Base-by-base conservation (phyloP, 2,329 filamentous ascomycete species). In the Fusarium acutatum region DNA sequence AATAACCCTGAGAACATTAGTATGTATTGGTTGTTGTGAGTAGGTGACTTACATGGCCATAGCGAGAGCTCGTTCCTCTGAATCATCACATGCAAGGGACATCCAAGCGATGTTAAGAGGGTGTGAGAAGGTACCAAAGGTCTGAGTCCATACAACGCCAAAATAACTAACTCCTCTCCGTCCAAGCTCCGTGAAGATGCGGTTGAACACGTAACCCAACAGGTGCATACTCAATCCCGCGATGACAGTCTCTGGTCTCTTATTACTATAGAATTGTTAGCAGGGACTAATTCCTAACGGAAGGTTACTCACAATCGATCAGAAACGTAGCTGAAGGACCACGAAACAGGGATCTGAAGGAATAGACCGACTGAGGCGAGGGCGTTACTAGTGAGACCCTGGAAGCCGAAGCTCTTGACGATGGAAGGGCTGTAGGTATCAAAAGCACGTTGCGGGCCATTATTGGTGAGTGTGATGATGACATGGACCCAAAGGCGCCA, bases 51-150 rank as follows among this genome's bases (percentile, higher is more conserved):
- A 88, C 85, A 87, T 83, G 13, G 88, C 88, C 89, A 90, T 90
- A 17, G 88, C 87, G 1, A 91, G 82, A 2, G 88, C 88, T 54
- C 88, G 82, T 72, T 90, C 86, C 69, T 90, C 88, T 0, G 88
- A 89, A 58, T 89, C 87, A 0, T 83, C 82, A 76, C 88, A 89
- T 6, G 86, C 84, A 2, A 90, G 80, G 0, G 88, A 89, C 77
- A 90, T 83, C 88, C 88, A 91, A 3, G 88, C 86, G 56, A 90
- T 88, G 75, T 91, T 90, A 28, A 91, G 82, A 1, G 87, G 87
- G 61, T 89, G 87, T 4, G 86, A 85, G 64, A 88, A 88, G 8
- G 86, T 88, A 26, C 86, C 86, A 64, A 89, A 88, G 0, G 82
- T 84, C 74, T 89, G 87, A 0, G 86, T 89, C 86, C 86, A 88